Percentiles rank a stretch among this genome's conserved stretches.
These are phyloP conservation scores for Neopestalotiopsis sp. DNA, from an alignment of 2,329 filamentous ascomycete species.

Conservation along the genomic window DNA sequence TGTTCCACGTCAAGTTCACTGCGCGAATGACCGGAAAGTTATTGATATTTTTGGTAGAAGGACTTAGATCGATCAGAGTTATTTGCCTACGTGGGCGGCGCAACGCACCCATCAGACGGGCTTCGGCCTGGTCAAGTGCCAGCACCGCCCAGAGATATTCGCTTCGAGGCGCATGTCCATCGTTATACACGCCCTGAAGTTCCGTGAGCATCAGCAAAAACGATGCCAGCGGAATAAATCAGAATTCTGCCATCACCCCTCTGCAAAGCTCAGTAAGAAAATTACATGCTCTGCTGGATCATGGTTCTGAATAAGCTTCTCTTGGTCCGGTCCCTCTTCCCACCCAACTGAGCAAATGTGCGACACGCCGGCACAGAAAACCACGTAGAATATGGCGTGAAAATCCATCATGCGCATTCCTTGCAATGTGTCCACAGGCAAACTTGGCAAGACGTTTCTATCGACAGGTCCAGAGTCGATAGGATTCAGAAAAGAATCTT, in stretches of 20 bases:
- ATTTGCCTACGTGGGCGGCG: background rate
- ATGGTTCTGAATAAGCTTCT: background rate
- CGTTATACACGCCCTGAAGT: constrained; percentile 57
- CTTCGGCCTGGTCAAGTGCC: background rate
- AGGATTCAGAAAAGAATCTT: no score
- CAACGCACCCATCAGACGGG: background rate
- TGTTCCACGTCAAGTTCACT: constrained; percentile 24
- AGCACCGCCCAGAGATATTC: constrained; percentile 45
- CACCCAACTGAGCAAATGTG: background rate
- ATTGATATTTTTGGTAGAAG: background rate
- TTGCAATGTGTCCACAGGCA: no score
- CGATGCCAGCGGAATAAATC: constrained; percentile 61
- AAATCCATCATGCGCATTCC: no score
- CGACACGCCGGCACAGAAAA: background rate
- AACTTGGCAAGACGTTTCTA: no score
- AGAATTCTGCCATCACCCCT: constrained; percentile 62
- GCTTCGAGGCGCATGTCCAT: constrained; percentile 52
- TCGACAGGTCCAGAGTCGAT: no score
- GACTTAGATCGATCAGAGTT: background rate
- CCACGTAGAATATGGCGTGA: constrained; percentile 8
- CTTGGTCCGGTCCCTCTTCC: constrained; percentile 4
- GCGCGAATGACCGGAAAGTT: constrained; percentile 29
- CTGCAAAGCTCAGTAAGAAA: constrained; percentile 2
- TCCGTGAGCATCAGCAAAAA: constrained; percentile 62
- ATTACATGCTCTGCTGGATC: background rate